Base-by-base conservation (phyloP, 78 protist genomes). In the Dictyostelium brefeldianum region DNA sequence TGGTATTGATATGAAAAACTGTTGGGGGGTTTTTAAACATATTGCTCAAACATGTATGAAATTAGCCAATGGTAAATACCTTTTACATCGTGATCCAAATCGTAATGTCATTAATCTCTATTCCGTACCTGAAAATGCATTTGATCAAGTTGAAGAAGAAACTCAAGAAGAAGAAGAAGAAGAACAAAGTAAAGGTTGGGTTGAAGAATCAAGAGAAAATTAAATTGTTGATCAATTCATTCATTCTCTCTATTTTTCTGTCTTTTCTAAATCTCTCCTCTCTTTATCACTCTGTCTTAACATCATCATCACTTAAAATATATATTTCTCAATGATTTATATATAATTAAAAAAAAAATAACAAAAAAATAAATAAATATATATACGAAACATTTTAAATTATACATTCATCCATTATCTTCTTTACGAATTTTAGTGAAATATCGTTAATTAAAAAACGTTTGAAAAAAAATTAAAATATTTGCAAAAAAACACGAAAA, bases 11-110 rank as follows among this genome's bases (percentile, higher is more conserved):
- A 51, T 93, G 92, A 51, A 27, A 74, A 93, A 92, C 89, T 69
- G 82, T 29, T 96, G 98, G 97, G 96, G 83, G 48, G 56, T 90
- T 54, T 31, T 81, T 8, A 90, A 90, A 77, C 46, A 48, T 36
- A 73, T 90, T 74, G 56, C 83, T 53, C 90, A 85, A 62, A 43
- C 59, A 15, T 85, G 92, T 48, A 56, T 59, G 78, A 85, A 85
- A 53, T 57, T 85, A 15, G 22, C 73, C 27, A 95, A 97, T 43
- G 98, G 98, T 73, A 94, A 92, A 80, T 97, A 97, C 43, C 90
- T 97, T 15, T 31, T 97, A 15, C 90, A 96, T 29, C 80, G 94
- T 79, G 97, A 96, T 87, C 97, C 98, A 93, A 90, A 90, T 80
- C 69, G 94, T 71, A 89, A 83, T 25, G 41, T 82, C 59, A 25